phyloP scores from a whole-genome alignment of 2,329 filamentous ascomycete genomes.

The Colletotrichum noveboracense region DNA sequence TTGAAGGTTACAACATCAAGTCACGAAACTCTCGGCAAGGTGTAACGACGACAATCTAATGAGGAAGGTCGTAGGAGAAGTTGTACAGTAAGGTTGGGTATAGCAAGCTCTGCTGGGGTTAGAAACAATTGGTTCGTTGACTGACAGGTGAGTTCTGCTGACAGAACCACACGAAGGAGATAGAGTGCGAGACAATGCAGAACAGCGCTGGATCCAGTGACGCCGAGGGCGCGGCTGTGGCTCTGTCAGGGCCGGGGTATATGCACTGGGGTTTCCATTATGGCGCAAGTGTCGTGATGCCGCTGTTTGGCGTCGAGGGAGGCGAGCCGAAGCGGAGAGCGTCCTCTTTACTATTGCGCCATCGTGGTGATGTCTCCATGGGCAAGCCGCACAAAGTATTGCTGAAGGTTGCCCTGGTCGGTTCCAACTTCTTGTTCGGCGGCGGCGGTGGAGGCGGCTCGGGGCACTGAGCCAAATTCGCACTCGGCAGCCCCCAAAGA shows the following conservation, averaged over 20 bases:
- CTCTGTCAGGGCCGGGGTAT: background rate
- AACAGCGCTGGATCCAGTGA: background rate
- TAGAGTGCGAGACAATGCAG: background rate
- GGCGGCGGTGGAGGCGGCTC: background rate
- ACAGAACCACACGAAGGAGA: background rate
- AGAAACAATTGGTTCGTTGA: background rate
- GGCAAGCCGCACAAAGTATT: background rate
- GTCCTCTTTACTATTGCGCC: background rate
- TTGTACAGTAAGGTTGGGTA: background rate
- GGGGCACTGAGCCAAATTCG: background rate
- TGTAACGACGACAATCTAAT: background rate
- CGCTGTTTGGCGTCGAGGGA: background rate
- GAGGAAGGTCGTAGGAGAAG: background rate
- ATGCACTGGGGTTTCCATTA: background rate
- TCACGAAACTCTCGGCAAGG: background rate
- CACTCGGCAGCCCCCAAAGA: background rate
- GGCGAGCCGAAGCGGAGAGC: background rate
- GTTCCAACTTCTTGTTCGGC: background rate
- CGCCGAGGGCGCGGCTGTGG: conserved; percentile 8
- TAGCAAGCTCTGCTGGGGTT: background rate
- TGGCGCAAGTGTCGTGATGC: background rate
- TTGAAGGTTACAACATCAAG: background rate
- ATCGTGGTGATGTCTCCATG: background rate
- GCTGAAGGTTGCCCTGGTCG: background rate
- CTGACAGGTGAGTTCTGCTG: background rate